These are phyloP conservation scores for Pseudonectria foliicola DNA, from an alignment of 2,329 filamentous ascomycete species.

Conservation along the genomic window DNA sequence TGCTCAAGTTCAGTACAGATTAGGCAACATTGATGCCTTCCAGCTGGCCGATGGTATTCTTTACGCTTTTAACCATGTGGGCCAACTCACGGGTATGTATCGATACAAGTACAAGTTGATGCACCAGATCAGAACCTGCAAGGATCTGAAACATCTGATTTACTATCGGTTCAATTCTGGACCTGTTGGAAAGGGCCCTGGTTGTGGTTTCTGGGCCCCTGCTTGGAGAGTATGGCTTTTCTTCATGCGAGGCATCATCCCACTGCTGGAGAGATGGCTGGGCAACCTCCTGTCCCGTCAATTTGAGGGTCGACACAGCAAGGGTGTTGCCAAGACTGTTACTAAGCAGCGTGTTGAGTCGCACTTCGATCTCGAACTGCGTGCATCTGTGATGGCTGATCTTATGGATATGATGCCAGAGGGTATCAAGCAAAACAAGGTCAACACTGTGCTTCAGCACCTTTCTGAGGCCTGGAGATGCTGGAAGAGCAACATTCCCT, in stretches of 20 bases:
- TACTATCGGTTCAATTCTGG: conserved; percentile 99
- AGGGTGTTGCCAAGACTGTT: conserved; percentile 97
- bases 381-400: conserved; percentile 97
- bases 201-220: conserved; percentile 98
- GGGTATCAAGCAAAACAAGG: conserved; percentile 98
- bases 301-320: conserved; percentile 97
- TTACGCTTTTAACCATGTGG: conserved; percentile 99
- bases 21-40: conserved; percentile 98
- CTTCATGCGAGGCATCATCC: conserved; percentile 98
- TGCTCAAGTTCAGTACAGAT: conserved; percentile 92
- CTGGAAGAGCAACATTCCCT: conserved; percentile 99
- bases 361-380: conserved; percentile 93
- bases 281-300: conserved; percentile 94
- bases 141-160: conserved; percentile 97
- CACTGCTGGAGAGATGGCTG: conserved; percentile 91
- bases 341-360: conserved; percentile 99
- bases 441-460: conserved; percentile 96
- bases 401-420: conserved; percentile 99
- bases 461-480: conserved; percentile 97
- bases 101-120: conserved; percentile 99
- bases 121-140: conserved; percentile 98
- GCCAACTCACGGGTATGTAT: conserved; percentile 98
- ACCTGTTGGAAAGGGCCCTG: conserved; percentile 92
- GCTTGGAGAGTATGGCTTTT: conserved; percentile 99
- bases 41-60: conserved; percentile 96